phyloP scores from a whole-genome alignment of 176 grass and related monocot genomes.

The Elaeis guineensis region DNA sequence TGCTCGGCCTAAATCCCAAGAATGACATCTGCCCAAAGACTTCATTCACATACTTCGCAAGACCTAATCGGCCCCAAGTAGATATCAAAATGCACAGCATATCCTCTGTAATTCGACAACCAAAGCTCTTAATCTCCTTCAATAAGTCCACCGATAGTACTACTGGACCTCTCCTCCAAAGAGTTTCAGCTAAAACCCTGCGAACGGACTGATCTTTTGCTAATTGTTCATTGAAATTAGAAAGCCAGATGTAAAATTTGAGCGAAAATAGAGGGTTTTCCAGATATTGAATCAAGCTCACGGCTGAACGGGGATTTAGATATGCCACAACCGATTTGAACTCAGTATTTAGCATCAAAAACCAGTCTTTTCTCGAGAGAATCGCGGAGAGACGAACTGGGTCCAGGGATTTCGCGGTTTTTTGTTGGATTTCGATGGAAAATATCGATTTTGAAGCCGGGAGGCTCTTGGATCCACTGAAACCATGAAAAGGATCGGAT shows the following conservation, averaged over 20 bases:
- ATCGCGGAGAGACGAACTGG: slow-evolving; percentile 35
- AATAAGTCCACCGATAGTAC: slow-evolving; percentile 46
- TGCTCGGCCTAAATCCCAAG: slow-evolving; percentile 43
- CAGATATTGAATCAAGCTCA: slow-evolving; percentile 30
- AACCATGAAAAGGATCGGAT: slow-evolving; percentile 11
- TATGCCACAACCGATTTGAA: slow-evolving; percentile 18
- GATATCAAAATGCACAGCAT: slow-evolving; percentile 52
- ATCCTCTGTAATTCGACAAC: slow-evolving; percentile 61
- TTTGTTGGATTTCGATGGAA: background rate
- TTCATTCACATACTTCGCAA: slow-evolving; percentile 62
- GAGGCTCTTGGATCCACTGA: background rate
- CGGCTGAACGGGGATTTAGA: slow-evolving; percentile 37
- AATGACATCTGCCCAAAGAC: slow-evolving; percentile 67
- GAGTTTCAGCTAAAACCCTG: slow-evolving; percentile 38
- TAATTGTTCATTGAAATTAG: slow-evolving; percentile 39
- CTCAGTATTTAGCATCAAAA: slow-evolving; percentile 45
- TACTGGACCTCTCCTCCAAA: slow-evolving; percentile 62
- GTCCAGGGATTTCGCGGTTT: slow-evolving; percentile 18
- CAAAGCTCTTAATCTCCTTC: slow-evolving; percentile 40
- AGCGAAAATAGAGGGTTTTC: slow-evolving; percentile 36
- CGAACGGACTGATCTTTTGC: slow-evolving; percentile 48
- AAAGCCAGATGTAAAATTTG: slow-evolving; percentile 70
- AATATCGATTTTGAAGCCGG: background rate
- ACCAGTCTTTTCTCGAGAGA: slow-evolving; percentile 39
- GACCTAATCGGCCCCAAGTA: slow-evolving; percentile 63